A percentile compares a stretch with the other conserved stretches of the same genome.
phyloP scores from a whole-genome alignment of 202 grass and related monocot species.

The Carex arenaria region DNA sequence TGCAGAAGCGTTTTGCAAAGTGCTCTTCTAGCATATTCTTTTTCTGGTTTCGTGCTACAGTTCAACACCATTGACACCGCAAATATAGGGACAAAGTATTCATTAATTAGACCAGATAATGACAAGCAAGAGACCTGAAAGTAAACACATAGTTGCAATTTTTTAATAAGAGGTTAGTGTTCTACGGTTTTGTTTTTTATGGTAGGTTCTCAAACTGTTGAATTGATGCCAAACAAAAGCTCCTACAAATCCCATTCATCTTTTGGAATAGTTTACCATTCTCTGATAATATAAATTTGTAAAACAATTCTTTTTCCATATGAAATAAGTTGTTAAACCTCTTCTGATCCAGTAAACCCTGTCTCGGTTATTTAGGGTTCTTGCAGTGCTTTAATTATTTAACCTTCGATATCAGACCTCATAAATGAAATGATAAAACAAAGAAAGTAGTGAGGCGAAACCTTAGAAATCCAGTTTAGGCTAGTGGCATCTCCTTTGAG shows the following conservation, averaged over 20 bases:
- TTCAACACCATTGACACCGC: slow-evolving; percentile 65
- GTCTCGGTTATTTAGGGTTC: background rate
- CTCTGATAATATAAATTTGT: background rate
- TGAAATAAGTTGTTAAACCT: background rate
- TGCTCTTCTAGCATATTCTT: slow-evolving; percentile 60
- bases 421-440: background rate
- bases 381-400: background rate
- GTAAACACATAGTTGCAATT: slow-evolving; percentile 12
- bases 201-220: background rate
- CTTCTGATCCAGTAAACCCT: background rate
- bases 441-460: slow-evolving; percentile 15
- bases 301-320: background rate
- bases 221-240: background rate
- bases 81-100: slow-evolving; percentile 85
- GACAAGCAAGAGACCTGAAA: slow-evolving; percentile 63
- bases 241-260: slow-evolving; percentile 9
- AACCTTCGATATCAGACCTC: background rate
- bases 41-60: slow-evolving; percentile 54
- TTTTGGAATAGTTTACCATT: slow-evolving; percentile 1
- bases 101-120: slow-evolving; percentile 66
- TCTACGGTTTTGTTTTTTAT: background rate
- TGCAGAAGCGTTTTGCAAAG: slow-evolving; percentile 76
- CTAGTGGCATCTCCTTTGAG: slow-evolving; percentile 49
- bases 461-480: slow-evolving; percentile 87
- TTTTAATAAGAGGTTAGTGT: slow-evolving; percentile 19